These are phyloP conservation scores for Ceratobasidium sp. DNA, from an alignment of 1,284 basidiomycete genomes.

Conservation along the genomic window DNA sequence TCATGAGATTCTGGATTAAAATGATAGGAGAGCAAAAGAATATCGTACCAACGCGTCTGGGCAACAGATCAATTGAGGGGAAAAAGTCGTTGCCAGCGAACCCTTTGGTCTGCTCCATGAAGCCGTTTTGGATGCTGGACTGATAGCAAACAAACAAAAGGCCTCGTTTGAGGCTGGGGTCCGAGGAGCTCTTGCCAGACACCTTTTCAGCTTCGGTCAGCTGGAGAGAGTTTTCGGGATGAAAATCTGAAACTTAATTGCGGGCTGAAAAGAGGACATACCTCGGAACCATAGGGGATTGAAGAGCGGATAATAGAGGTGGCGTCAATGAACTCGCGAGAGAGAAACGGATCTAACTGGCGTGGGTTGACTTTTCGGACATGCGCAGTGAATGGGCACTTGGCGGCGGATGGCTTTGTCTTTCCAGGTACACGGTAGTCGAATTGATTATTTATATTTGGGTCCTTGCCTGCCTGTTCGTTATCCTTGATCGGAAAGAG, in stretches of 20 bases:
- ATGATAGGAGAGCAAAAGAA: neutral
- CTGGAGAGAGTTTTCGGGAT: too few relatives aligned
- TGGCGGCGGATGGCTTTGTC: constrained; percentile 23
- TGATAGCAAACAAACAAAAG: constrained; percentile 49
- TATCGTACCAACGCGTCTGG: neutral
- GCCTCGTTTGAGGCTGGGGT: constrained; percentile 44
- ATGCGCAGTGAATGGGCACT: constrained; percentile 50
- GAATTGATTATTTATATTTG: constrained; percentile 46
- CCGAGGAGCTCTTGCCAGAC: too few relatives aligned
- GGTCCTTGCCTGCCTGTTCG: constrained; percentile 30
- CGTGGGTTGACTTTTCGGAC: constrained; percentile 48
- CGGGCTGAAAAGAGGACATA: constrained; percentile 32
- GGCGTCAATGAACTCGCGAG: constrained; percentile 40
- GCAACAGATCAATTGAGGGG: neutral
- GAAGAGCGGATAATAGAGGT: constrained; percentile 46
- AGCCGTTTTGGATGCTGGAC: constrained; percentile 48
- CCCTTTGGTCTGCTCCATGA: constrained; percentile 39
- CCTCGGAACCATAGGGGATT: constrained; percentile 50
- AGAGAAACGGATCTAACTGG: constrained; percentile 45
- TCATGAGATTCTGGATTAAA: neutral
- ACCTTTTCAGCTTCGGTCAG: too few relatives aligned
- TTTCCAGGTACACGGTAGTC: constrained; percentile 43
- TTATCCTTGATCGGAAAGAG: constrained; percentile 44
- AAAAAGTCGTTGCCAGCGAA: constrained; percentile 28
- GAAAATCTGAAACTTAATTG: too few relatives aligned